Evolutionary conservation across 164 flowering plant genomes (phyloP).

Genomic region (Chimonanthus salicifolius): DNA sequence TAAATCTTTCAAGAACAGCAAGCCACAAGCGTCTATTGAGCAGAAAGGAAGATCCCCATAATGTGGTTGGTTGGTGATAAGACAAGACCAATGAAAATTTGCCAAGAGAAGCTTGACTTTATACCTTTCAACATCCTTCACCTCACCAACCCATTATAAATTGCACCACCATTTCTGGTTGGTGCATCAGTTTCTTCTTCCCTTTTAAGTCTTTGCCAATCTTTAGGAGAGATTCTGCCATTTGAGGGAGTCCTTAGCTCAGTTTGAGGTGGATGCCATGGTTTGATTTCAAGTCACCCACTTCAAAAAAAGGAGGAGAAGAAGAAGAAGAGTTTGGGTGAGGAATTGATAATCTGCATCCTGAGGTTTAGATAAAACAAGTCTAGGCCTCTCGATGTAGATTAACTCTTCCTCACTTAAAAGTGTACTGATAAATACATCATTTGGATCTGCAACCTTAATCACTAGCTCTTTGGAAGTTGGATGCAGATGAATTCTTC

Average conservation of each 20-base stretch:
- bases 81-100: no score
- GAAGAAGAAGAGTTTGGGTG: background rate
- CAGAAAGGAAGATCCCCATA: no score
- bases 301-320: no score
- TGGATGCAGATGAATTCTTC: no score
- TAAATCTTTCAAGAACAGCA: no score
- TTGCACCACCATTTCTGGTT: background rate
- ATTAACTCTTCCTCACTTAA: conserved; percentile 8
- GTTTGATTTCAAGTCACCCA: background rate
- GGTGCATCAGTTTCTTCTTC: no score
- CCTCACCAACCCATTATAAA: background rate
- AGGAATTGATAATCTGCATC: conserved; percentile 16
- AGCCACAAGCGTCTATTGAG: no score
- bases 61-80: no score
- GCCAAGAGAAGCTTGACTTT: no score
- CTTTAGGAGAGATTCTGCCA: background rate
- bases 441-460: no score
- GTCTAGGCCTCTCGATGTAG: conserved; percentile 12
- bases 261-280: background rate
- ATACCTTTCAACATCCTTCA: background rate
- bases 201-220: background rate
- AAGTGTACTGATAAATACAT: no score
- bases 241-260: background rate
- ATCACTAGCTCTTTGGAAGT: no score
- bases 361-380: conserved; percentile 4